Percentiles rank a stretch among this genome's conserved stretches.
phyloP scores from a whole-genome alignment of 148 eudicot species.

The Camellia sinensis region DNA sequence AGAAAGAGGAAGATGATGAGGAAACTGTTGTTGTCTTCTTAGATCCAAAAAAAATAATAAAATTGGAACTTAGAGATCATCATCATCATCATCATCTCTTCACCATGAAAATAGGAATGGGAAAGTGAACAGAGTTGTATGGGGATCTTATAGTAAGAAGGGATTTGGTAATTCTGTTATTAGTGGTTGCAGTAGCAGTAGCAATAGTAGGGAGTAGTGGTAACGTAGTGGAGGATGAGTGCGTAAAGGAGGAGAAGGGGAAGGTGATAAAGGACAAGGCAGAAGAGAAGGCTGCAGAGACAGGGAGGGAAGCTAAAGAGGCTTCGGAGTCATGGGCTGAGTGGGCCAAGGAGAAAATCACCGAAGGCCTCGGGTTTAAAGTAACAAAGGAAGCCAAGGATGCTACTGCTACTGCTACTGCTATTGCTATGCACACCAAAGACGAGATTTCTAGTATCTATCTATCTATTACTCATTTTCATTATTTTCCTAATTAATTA shows the following conservation, averaged over 20 bases:
- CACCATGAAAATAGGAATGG: too few relatives aligned
- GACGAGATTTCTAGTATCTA: background rate
- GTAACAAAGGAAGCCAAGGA: background rate
- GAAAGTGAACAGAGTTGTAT: too few relatives aligned
- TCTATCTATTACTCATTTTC: background rate
- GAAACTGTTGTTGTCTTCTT: too few relatives aligned
- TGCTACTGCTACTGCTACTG: too few relatives aligned
- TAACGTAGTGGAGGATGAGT: background rate
- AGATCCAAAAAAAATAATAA: too few relatives aligned
- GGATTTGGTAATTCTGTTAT: background rate
- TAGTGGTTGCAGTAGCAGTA: background rate
- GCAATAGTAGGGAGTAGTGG: background rate
- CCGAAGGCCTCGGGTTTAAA: slow-evolving; percentile 6
- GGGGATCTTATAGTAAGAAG: too few relatives aligned
- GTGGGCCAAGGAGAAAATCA: slow-evolving; percentile 49
- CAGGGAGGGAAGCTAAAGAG: slow-evolving; percentile 24
- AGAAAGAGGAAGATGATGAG: too few relatives aligned
- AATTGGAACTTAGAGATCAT: too few relatives aligned
- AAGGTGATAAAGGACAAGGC: slow-evolving; percentile 8
- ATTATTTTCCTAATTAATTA: too few relatives aligned
- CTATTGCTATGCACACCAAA: background rate
- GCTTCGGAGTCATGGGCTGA: slow-evolving; percentile 46
- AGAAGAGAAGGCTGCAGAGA: slow-evolving; percentile 13
- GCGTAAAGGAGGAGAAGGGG: background rate
- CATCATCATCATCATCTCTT: too few relatives aligned